Percentiles rank a stretch among this genome's conserved stretches.
phyloP scores from a whole-genome alignment of 306 rosid species.

The Sesbania bispinosa region DNA sequence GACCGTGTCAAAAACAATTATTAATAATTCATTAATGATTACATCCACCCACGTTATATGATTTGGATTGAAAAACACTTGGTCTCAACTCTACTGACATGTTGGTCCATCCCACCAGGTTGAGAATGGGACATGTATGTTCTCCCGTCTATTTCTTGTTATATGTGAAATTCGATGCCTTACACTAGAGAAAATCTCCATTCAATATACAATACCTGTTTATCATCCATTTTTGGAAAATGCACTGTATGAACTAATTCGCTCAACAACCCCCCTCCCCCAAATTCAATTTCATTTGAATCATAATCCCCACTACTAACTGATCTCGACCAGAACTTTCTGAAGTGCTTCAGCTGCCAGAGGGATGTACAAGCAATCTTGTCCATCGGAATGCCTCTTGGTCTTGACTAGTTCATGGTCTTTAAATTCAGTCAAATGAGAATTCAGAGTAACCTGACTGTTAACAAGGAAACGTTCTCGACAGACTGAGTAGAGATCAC shows the following conservation, averaged over 20 bases:
- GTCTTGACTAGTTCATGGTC: conserved; percentile 92
- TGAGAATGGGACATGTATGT: not conserved
- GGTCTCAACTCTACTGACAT: conserved; percentile 18
- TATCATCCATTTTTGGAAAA: not conserved
- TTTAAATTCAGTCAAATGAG: conserved; percentile 88
- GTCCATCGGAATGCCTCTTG: conserved; percentile 83
- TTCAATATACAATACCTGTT: not conserved
- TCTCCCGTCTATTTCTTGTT: no score
- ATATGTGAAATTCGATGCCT: no score
- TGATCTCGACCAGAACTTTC: conserved; percentile 57
- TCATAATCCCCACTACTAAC: conserved; percentile 4
- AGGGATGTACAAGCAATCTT: conserved; percentile 52
- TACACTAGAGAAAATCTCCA: not conserved
- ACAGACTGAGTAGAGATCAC: conserved; percentile 60
- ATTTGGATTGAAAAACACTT: conserved; percentile 25
- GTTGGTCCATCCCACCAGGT: conserved; percentile 11
- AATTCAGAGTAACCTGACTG: conserved; percentile 74
- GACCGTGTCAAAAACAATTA: conserved; percentile 19
- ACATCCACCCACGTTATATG: conserved; percentile 28
- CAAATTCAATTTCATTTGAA: conserved; percentile 3
- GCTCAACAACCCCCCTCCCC: not conserved
- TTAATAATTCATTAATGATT: conserved; percentile 16
- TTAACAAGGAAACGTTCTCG: conserved; percentile 84
- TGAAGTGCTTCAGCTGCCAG: conserved; percentile 68
- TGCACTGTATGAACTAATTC: not conserved